phyloP scores from a whole-genome alignment of 768 basidiomycete species.

The Phylloporus sp. region DNA sequence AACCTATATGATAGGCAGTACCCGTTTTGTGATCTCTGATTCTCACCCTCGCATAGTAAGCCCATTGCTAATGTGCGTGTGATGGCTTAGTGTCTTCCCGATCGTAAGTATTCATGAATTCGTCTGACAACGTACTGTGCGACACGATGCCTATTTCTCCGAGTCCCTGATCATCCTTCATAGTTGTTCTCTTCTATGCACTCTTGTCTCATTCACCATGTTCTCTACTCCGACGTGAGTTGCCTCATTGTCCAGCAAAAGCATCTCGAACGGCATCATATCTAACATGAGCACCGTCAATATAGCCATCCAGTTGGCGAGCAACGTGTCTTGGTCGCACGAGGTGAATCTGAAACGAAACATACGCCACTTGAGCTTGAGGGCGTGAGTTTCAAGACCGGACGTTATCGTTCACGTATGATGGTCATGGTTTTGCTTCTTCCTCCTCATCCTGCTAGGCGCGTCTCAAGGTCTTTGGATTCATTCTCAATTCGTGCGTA shows the following conservation, averaged over 20 bases:
- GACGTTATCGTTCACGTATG: no score
- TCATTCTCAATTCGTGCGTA: background rate
- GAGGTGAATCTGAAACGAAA: constrained; percentile 1
- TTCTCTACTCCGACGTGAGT: constrained; percentile 11
- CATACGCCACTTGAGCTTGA: background rate
- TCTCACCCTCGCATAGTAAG: no score
- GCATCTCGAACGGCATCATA: constrained; percentile 10
- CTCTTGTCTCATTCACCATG: background rate
- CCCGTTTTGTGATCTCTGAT: background rate
- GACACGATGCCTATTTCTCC: no score
- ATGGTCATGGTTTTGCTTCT: background rate
- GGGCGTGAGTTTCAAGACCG: no score
- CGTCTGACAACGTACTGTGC: no score
- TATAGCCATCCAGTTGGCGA: constrained; percentile 11
- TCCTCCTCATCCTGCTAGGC: background rate
- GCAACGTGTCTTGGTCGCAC: background rate
- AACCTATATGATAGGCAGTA: background rate
- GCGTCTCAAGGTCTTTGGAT: background rate
- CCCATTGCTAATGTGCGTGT: no score
- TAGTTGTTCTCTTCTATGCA: constrained; percentile 32
- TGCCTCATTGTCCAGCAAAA: background rate
- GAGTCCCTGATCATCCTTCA: background rate
- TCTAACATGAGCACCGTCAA: constrained; percentile 6
- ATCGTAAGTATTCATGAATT: background rate
- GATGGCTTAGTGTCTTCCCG: constrained; percentile 3